Evolutionary conservation across 2,329 filamentous ascomycete genomes (phyloP).

Genomic region (Aspergillus eucalypticola): DNA sequence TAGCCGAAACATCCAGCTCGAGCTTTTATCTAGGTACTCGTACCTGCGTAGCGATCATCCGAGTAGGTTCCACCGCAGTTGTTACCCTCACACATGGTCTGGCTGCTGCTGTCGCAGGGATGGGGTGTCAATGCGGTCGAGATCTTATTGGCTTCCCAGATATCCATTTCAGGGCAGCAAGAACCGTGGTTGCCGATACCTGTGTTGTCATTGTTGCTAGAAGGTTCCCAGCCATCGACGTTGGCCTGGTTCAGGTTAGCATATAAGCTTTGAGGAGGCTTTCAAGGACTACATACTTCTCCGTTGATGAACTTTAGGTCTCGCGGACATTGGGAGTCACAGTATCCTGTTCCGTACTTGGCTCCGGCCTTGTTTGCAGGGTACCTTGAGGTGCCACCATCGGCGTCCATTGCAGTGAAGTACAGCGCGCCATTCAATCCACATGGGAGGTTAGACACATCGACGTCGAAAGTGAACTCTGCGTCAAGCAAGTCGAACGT

Average conservation of each 20-base stretch:
- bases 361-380: slow-evolving; percentile 58
- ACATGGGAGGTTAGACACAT: slow-evolving; percentile 67
- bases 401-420: slow-evolving; percentile 59
- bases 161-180: slow-evolving; percentile 68
- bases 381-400: slow-evolving; percentile 58
- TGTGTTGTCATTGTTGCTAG: slow-evolving; percentile 55
- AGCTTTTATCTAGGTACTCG: not conserved
- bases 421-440: slow-evolving; percentile 72
- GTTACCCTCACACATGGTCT: slow-evolving; percentile 53
- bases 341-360: slow-evolving; percentile 64
- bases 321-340: slow-evolving; percentile 59
- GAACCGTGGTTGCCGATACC: slow-evolving; percentile 56
- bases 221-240: slow-evolving; percentile 54
- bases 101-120: slow-evolving; percentile 55
- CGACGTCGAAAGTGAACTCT: slow-evolving; percentile 72
- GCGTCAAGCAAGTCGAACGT: slow-evolving; percentile 64
- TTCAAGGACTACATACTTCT: slow-evolving; percentile 26
- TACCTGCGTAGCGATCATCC: slow-evolving; percentile 52
- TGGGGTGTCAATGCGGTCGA: slow-evolving; percentile 66
- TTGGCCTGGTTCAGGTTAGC: slow-evolving; percentile 45
- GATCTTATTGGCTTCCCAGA: slow-evolving; percentile 69
- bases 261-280: not conserved
- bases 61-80: slow-evolving; percentile 56
- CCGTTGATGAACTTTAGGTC: slow-evolving; percentile 47
- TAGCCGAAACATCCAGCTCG: not conserved